Evolutionary conservation across 73 alveolate genomes (phyloP), one percentile per base, ranked within the genome.

Genomic region (Effrenium voratum): DNA sequence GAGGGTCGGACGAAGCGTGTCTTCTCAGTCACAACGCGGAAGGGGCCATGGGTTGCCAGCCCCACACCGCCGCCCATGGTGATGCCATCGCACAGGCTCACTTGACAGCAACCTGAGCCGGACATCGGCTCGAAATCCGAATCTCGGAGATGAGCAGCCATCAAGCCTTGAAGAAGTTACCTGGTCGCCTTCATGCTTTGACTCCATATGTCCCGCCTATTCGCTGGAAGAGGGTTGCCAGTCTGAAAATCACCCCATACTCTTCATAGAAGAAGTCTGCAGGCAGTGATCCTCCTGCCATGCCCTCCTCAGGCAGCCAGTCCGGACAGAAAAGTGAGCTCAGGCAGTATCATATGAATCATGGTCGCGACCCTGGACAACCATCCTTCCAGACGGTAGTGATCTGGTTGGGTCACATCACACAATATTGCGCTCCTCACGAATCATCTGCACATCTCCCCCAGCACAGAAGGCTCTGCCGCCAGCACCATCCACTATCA

Each of bases 41-140:
- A 99, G 24, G 99, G 99, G 70, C 99, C 99, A 98, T 99, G 99
- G 19, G 95, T 99, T 40, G 99, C 99, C 30, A 99, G 95, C 43
- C 99, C 99, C 34, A 99, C 99, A 28, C 99, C 99, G 46, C 99
- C 99, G 60, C 99, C 99, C 99, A 99, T 99, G 45, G 99, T 99
- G 87, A 99, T 99, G 60, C 99, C 99, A 94, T 99, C 99, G 99
- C 99, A 99, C 3, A 99, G 95, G 40, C 99, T 99, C 45, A 99
- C 93, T 52, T 93, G 98, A 38, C 57, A 45, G 43, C 98, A 91
- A 41, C 98, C 95, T 76, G 87, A 26, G 13, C 32, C 55, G 30
- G 43, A 34, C 75, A 22, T 32, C 8, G 28, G 30, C 36, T 16
- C 15, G 12, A 36, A 32, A 4, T 60, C 36, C 12, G n/a, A 24